Evolutionary conservation across 2,329 filamentous ascomycete species (phyloP).

Genomic region (Scopulariopsis brevicaulis): DNA sequence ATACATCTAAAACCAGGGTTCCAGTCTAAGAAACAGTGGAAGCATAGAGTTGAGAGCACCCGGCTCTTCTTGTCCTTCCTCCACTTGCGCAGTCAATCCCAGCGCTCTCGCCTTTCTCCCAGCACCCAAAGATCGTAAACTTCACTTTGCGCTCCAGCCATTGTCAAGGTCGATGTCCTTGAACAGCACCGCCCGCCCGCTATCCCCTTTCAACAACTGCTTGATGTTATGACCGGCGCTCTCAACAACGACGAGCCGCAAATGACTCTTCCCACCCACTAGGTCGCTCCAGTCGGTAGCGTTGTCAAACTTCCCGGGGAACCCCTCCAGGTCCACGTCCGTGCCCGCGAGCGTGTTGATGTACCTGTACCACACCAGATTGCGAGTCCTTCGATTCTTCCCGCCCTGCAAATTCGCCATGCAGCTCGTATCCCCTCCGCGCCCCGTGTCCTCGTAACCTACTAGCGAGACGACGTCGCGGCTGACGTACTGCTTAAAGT

Average conservation of each 20-base stretch:
- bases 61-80: too few relatives aligned
- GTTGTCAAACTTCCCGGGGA: not conserved
- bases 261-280: not conserved
- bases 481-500: not conserved
- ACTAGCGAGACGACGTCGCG: not conserved
- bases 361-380: not conserved
- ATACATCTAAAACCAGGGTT: too few relatives aligned
- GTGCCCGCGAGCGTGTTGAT: not conserved
- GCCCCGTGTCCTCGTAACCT: not conserved
- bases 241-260: not conserved
- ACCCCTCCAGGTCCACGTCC: not conserved
- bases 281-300: not conserved
- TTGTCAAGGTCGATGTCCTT: not conserved
- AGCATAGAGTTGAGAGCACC: too few relatives aligned
- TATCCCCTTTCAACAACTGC: not conserved
- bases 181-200: not conserved
- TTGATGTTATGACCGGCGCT: not conserved
- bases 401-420: not conserved
- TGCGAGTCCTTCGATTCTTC: not conserved
- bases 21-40: too few relatives aligned
- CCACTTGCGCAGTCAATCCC: too few relatives aligned
- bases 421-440: not conserved
- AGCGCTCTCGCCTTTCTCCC: too few relatives aligned
- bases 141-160: not conserved
- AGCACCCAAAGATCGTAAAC: too few relatives aligned